Base-by-base conservation (phyloP, 176 grass and related monocot genomes). In the Aegilops bicornis region DNA sequence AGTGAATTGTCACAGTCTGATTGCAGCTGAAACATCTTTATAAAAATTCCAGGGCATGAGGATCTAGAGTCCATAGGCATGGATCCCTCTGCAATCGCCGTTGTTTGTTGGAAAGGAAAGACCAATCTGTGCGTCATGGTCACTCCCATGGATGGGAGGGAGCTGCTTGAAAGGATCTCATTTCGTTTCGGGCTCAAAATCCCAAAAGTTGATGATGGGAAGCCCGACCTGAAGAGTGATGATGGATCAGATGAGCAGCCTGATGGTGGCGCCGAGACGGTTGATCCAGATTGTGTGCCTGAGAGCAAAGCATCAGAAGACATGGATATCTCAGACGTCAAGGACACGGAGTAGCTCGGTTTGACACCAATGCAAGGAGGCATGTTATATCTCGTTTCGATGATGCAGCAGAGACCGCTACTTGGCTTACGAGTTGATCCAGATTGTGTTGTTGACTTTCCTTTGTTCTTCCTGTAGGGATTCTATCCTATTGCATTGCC, bases 61-160 rank as follows among this genome's bases (percentile, higher is more conserved):
- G 67, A 63, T 86, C 66, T 64, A 58, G 86, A 87, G 79, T 69
- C 82, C 64, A 91, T 90, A 16, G 82, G 22, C 66, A 84, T 85
- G 78, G 94, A 98, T 87, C 71, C 90, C 59, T 88, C 86, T 1
- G 91, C 97, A 24, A 92, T 94, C 2, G 86, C 94, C 35, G 81
- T 96, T 43, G 90, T 98, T 82, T 96, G 97, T 43, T 98, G 97
- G 97, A 98, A 98, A 94, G 97, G 97, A 40, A 98, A 98, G 87
- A 96, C 94, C 45, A 95, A 96, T 84, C 70, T 98, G 79, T 88
- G 86, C 43, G 90, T 96, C 82, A 92, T 98, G 90, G 86, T 98
- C 84, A 96, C 97, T 35, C 92, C 87, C n/a, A 62, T 83, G 59
- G 97, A 98, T 37, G 94, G 92, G 29, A 91, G 92, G 63, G 97